These are phyloP conservation scores for Orbilia javanica DNA, from an alignment of 2,329 filamentous ascomycete species.

Conservation along the genomic window DNA sequence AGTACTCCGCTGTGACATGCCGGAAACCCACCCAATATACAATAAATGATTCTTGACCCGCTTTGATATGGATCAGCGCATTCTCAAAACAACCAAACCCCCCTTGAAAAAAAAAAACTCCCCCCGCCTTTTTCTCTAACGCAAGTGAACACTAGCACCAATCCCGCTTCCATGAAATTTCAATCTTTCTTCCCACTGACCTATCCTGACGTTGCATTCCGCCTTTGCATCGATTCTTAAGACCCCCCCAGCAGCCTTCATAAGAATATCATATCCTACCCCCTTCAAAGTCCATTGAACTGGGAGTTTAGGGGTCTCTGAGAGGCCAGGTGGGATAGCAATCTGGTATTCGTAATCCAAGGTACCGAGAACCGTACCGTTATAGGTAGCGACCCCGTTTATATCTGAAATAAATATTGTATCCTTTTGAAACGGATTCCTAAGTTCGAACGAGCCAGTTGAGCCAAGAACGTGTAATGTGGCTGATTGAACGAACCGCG, in stretches of 20 bases:
- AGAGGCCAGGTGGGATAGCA: conserved; percentile 77
- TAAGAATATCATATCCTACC: conserved; percentile 85
- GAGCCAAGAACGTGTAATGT: conserved; percentile 89
- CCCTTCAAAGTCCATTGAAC: conserved; percentile 82
- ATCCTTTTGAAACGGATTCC: conserved; percentile 80
- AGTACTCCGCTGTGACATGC: neutral
- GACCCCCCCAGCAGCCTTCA: conserved; percentile 81
- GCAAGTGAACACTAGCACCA: conserved; percentile 74
- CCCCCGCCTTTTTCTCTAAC: neutral
- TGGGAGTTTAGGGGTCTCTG: conserved; percentile 80
- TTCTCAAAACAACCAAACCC: neutral
- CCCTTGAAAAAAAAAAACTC: neutral
- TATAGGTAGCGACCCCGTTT: conserved; percentile 87
- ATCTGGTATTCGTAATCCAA: conserved; percentile 83
- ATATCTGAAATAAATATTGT: conserved; percentile 82
- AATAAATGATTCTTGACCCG: neutral
- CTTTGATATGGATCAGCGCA: neutral
- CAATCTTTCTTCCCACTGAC: conserved; percentile 71
- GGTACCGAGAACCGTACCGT: conserved; percentile 81
- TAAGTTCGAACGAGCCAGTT: conserved; percentile 84
- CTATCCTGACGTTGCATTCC: conserved; percentile 79
- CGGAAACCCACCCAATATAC: neutral
- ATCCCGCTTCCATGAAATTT: conserved; percentile 73
- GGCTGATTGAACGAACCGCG: conserved; percentile 83
- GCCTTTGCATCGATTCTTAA: conserved; percentile 84